Percentiles rank a stretch among this genome's conserved stretches.
These are phyloP conservation scores for Tetrapisispora arboricola DNA, from an alignment of 805 yeast species.

Conservation along the genomic window DNA sequence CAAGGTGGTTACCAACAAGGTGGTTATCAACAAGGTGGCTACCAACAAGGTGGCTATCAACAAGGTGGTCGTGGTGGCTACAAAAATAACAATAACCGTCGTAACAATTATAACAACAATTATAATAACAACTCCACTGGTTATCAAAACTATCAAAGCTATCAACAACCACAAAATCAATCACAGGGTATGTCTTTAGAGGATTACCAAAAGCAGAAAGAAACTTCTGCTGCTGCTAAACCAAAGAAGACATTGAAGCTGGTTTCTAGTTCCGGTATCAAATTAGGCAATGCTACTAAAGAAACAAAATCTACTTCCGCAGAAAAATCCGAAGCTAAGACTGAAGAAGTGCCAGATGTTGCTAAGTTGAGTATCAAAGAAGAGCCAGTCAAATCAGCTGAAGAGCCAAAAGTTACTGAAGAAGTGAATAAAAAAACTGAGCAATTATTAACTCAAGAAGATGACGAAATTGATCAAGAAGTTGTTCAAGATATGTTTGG, in stretches of 20 bases:
- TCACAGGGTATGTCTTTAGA: slow-evolving; percentile 64
- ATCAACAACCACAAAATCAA: slow-evolving; percentile 21
- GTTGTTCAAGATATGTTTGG: slow-evolving; percentile 90
- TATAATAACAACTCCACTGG: neutral
- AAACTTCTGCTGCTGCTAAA: slow-evolving; percentile 31
- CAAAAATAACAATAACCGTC: slow-evolving; percentile 11
- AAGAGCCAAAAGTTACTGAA: slow-evolving; percentile 25
- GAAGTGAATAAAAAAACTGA: slow-evolving; percentile 34
- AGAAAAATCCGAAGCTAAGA: slow-evolving; percentile 23
- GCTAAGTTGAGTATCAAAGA: slow-evolving; percentile 24
- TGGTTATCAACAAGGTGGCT: slow-evolving; percentile 20
- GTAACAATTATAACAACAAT: slow-evolving; percentile 2
- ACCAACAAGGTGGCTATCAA: slow-evolving; percentile 21
- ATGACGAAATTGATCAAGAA: slow-evolving; percentile 75
- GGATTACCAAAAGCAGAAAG: slow-evolving; percentile 47
- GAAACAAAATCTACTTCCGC: no score
- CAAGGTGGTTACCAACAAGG: slow-evolving; percentile 20
- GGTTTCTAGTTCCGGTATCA: slow-evolving; percentile 55
- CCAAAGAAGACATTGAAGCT: slow-evolving; percentile 63
- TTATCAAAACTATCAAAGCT: slow-evolving; percentile 13
- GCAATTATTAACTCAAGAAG: slow-evolving; percentile 54
- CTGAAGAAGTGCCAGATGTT: slow-evolving; percentile 21
- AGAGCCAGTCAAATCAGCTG: slow-evolving; percentile 30
- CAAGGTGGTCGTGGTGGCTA: slow-evolving; percentile 22
- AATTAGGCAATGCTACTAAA: slow-evolving; percentile 45